Evolutionary conservation across 768 basidiomycete genomes (phyloP), one percentile per base, ranked within the genome.

Genomic region (Macrolepiota fuliginosa): DNA sequence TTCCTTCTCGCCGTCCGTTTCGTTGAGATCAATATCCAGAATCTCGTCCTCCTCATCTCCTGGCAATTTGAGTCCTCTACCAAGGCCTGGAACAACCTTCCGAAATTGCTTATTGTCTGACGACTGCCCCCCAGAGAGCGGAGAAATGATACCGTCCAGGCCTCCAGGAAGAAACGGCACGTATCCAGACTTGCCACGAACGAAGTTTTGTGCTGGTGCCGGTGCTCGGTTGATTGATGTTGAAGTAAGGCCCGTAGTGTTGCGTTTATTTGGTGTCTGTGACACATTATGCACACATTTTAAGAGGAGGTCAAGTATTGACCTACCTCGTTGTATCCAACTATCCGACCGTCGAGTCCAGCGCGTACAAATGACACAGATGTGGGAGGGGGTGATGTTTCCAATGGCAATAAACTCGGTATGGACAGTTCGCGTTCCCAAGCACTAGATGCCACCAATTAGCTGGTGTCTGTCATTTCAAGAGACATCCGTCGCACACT

Each of bases 101-200:
- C 86, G 81, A 51, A 94, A 74, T 13, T 81, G 81, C 58, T 81
- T 82, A 11, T 71, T 68, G 24, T 73, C 67, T 35, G 72, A 69
- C 9, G 65, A 62, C 25, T 65, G 68, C 45, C 72, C 69, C 24
- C 66, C 62, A 47, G 67, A 63, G 3, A 70, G 72, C 50, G 68
- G 70, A 13, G 75, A 40, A 7, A 61, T 62, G 42, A 79, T 76
- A 65, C 89, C 88, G 46, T 93, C 94, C 10, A 98, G 77, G 2
- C 97, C 97, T 50, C 97, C 97, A 5, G 97, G 97, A 76, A 88
- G 84, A 74, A 98, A 98, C 1, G 97, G 97, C 9, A 96, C 85
- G 74, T 96, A 86, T 47, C 91, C 90, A 22, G 94, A 91, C 74
- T 96, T 97, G 49, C 97, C 97, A 61, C 96, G 81, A 19, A 98